Base-by-base conservation (phyloP, 768 basidiomycete genomes). In the Hirschioporus abietinus region DNA sequence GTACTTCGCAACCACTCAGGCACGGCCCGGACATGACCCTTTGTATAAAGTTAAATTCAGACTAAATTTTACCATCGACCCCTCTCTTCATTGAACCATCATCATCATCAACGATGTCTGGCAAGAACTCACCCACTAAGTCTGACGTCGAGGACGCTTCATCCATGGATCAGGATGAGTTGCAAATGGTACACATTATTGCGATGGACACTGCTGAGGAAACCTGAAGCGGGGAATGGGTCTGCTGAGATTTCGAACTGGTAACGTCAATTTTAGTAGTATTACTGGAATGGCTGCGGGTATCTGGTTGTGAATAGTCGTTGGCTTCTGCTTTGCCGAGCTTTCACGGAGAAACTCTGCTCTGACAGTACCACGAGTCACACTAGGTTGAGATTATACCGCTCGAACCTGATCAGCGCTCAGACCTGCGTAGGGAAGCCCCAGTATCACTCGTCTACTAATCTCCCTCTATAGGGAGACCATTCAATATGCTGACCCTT, bases 361-460 rank as follows among this genome's bases (percentile, higher is more conserved):
- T 26, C 58, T 58, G 66, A 30, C 63, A 20, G 42, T 34, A 60
- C 42, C 34, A 23, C 42, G 42, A 52, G 42, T 52, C 42, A 52
- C 36, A 64, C 30, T 42, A 86, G 92, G 79, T 93, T 95, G 93
- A 96, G 94, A 95, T 91, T 68, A 95, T 86, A 95, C 93, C 93
- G 94, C 88, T 86, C 78, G 91, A 95, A 95, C 93, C 92, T 95
- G 94, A 92, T 85, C 90, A 93, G 92, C 84, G 91, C 87, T 93
- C 84, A 94, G 84, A 93, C 91, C 92, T 93, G 93, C 94, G 93
- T 92, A 94, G 93, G 92, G 92, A 95, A 92, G 72, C 90, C 82
- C 82, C 85, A 90, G 90, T 86, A 81, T 89, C 79, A 72, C 76
- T 79, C 83, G 78, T 78, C 77, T 78, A 71, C 69, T 75, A 76